Percentiles rank a stretch among this genome's conserved stretches.
phyloP scores from a whole-genome alignment of 257 asterid species.

The Catharanthus roseus region DNA sequence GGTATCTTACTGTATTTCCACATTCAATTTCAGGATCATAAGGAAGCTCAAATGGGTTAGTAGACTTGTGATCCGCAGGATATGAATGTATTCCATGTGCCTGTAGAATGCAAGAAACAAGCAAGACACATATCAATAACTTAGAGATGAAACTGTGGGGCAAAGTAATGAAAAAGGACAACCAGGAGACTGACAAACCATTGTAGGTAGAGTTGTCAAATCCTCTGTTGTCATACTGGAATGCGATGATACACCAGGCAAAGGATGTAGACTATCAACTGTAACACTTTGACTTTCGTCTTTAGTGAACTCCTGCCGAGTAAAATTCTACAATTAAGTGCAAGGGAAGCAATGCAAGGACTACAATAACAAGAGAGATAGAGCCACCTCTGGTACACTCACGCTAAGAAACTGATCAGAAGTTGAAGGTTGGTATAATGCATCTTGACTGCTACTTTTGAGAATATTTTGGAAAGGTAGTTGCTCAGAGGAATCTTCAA shows the following conservation, averaged over 20 bases:
- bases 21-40: conserved; percentile 49
- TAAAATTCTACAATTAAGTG: conserved; percentile 20
- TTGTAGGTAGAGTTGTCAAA: conserved; percentile 30
- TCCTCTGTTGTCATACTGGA: conserved; percentile 27
- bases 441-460: conserved; percentile 27
- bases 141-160: background rate
- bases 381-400: conserved; percentile 44
- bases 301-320: conserved; percentile 34
- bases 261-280: conserved; percentile 29
- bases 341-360: conserved; percentile 19
- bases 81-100: conserved; percentile 35
- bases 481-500: conserved; percentile 38
- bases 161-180: conserved; percentile 7
- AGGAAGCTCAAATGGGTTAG: conserved; percentile 85
- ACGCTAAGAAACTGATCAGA: conserved; percentile 35
- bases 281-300: conserved; percentile 28
- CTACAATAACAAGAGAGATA: conserved; percentile 17
- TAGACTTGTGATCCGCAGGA: conserved; percentile 39
- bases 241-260: conserved; percentile 33
- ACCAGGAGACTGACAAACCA: conserved; percentile 28
- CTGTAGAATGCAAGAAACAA: conserved; percentile 29
- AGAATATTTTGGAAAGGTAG: conserved; percentile 24
- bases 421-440: conserved; percentile 29
- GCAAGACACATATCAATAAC: background rate
- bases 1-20: conserved; percentile 44